Evolutionary conservation across 2,329 filamentous ascomycete genomes (phyloP).

Genomic region (Cladosporium oxysporum): DNA sequence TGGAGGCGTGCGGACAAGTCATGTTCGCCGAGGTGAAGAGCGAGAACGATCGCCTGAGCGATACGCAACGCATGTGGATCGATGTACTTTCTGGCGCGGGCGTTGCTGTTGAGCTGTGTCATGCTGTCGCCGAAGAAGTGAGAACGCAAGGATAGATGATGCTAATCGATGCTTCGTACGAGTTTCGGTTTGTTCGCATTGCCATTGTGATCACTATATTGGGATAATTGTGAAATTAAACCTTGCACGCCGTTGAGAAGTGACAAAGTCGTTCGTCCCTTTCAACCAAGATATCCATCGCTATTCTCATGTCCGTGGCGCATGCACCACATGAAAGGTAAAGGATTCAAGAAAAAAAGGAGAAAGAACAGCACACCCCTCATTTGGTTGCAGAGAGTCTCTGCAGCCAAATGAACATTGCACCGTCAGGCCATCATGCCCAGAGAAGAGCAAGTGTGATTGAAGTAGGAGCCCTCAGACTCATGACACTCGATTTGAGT

Average conservation of each 20-base stretch:
- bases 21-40: constrained; percentile 53
- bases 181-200: neutral
- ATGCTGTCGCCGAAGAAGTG: constrained; percentile 62
- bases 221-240: neutral
- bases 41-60: constrained; percentile 86
- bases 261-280: neutral
- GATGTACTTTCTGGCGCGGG: constrained; percentile 86
- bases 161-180: neutral
- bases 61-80: constrained; percentile 96
- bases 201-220: neutral
- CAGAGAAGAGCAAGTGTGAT: neutral
- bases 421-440: neutral
- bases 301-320: neutral
- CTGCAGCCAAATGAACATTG: neutral
- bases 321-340: neutral
- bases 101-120: constrained; percentile 78
- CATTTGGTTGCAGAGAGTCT: neutral
- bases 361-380: neutral
- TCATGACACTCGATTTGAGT: neutral
- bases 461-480: neutral
- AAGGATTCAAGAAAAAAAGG: neutral
- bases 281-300: neutral
- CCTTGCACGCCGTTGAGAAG: neutral
- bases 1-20: constrained; percentile 32
- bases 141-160: constrained; percentile 25